These are phyloP conservation scores for Hapsidospora chrysogenum DNA, from an alignment of 495 filamentous ascomycete species.

Conservation along the genomic window DNA sequence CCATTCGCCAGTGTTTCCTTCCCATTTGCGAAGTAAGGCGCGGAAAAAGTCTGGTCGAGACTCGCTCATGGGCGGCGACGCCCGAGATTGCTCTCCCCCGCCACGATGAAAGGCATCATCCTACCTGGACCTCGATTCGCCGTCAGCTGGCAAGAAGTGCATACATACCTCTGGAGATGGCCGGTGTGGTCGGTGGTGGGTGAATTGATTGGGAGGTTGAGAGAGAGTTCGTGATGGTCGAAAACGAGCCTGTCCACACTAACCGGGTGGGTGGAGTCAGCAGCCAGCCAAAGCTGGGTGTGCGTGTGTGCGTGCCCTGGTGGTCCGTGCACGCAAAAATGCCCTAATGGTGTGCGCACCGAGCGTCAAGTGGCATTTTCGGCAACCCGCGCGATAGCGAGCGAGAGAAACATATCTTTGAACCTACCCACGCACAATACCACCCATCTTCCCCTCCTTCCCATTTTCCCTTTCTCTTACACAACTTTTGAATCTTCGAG, in stretches of 20 bases:
- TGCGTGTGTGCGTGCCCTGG: conserved; percentile 4
- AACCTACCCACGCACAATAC: too few relatives aligned
- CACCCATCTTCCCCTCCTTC: too few relatives aligned
- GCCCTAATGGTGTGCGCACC: conserved; percentile 5
- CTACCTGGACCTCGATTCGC: conserved; percentile 16
- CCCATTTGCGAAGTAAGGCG: conserved; percentile 6
- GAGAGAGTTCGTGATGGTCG: background rate
- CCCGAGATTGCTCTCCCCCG: conserved; percentile 31
- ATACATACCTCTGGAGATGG: conserved; percentile 22
- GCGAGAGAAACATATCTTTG: too few relatives aligned
- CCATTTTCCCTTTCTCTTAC: too few relatives aligned
- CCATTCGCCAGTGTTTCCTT: too few relatives aligned
- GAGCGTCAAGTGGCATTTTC: too few relatives aligned
- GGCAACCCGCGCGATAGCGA: too few relatives aligned
- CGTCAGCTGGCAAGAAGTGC: conserved; percentile 5
- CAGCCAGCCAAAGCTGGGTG: too few relatives aligned
- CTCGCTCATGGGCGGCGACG: conserved; percentile 9
- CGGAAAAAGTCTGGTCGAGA: conserved; percentile 1
- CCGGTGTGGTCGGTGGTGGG: background rate
- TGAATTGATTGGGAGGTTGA: background rate
- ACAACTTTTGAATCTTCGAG: conserved; percentile 29
- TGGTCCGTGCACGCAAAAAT: conserved; percentile 7
- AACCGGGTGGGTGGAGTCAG: too few relatives aligned
- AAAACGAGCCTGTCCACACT: too few relatives aligned
- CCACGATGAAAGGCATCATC: conserved; percentile 26